Conservation (phyloP, 305 asterid species). For the Lippia alba region DNA sequence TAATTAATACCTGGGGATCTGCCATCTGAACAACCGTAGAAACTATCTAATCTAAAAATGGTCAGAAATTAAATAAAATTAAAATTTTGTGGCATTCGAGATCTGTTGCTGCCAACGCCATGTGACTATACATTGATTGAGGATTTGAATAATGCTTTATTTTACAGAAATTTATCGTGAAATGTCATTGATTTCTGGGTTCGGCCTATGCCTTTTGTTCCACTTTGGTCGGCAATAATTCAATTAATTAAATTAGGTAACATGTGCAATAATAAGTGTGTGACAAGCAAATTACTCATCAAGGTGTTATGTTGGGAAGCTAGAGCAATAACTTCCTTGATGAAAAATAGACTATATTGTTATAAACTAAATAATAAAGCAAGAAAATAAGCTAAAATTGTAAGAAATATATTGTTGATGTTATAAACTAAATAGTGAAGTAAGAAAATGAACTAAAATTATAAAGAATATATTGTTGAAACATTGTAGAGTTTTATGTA, state of each 20-base stretch:
- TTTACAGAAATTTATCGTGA: not conserved
- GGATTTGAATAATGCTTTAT: constrained; percentile 19
- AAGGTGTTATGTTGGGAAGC: not conserved
- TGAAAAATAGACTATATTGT: not conserved
- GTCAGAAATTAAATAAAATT: not conserved
- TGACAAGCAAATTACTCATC: constrained; percentile 1
- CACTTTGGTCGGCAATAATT: constrained; percentile 47
- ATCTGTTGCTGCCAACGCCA: constrained; percentile 42
- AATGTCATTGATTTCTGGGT: constrained; percentile 24
- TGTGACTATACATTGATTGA: constrained; percentile 39
- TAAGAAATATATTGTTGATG: too few species aligned
- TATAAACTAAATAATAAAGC: too few species aligned
- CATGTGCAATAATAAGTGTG: constrained; percentile 41
- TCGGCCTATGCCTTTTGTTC: constrained; percentile 18
- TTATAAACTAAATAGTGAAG: too few species aligned
- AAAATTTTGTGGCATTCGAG: constrained; percentile 24
- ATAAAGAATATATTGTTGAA: too few species aligned
- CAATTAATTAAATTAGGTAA: constrained; percentile 2
- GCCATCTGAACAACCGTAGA: constrained; percentile 24
- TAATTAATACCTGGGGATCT: constrained; percentile 20
- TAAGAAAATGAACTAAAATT: too few species aligned
- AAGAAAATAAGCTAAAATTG: too few species aligned
- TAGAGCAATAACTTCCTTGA: not conserved
- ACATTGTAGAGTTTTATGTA: too few species aligned
- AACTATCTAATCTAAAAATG: too few species aligned